Evolutionary conservation across 257 asterid species (phyloP).

Genomic region (Gentiana dahurica): DNA sequence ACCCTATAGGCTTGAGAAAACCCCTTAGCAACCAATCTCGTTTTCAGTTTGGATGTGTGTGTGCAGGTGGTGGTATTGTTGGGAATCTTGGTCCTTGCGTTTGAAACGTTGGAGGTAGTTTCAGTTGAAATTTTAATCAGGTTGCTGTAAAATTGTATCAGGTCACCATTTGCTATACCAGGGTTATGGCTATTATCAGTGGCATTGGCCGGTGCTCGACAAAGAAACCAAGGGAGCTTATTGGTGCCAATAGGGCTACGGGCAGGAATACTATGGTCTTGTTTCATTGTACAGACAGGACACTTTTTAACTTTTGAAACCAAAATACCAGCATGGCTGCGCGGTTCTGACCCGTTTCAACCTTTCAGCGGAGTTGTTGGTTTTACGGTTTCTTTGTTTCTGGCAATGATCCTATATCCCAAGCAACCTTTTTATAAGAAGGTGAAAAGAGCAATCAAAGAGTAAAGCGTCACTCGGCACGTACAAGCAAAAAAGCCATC

Average conservation of each 20-base stretch:
- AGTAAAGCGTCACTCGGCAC: not conserved
- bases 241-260: conserved; percentile 77
- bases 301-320: conserved; percentile 44
- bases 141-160: conserved; percentile 15
- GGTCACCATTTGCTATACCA: conserved; percentile 76
- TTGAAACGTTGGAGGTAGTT: not conserved
- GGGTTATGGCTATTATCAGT: conserved; percentile 82
- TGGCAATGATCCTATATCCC: conserved; percentile 57
- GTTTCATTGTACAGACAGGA: conserved; percentile 46
- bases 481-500: not conserved
- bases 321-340: conserved; percentile 50
- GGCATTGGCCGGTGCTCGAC: conserved; percentile 66
- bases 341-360: conserved; percentile 59
- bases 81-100: not conserved
- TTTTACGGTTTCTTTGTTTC: conserved; percentile 34
- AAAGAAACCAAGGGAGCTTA: conserved; percentile 71
- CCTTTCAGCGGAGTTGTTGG: conserved; percentile 91
- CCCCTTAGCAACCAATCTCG: too few species aligned
- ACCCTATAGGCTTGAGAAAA: too few species aligned
- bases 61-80: not conserved
- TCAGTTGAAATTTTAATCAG: not conserved
- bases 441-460: conserved; percentile 11
- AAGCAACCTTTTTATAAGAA: conserved; percentile 17
- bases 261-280: conserved; percentile 64
- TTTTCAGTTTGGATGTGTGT: not conserved